Percentiles rank a stretch among this genome's conserved stretches.
Evolutionary conservation across 345 rosid genomes (phyloP).

Genomic region (Noccaea bulbosa): DNA sequence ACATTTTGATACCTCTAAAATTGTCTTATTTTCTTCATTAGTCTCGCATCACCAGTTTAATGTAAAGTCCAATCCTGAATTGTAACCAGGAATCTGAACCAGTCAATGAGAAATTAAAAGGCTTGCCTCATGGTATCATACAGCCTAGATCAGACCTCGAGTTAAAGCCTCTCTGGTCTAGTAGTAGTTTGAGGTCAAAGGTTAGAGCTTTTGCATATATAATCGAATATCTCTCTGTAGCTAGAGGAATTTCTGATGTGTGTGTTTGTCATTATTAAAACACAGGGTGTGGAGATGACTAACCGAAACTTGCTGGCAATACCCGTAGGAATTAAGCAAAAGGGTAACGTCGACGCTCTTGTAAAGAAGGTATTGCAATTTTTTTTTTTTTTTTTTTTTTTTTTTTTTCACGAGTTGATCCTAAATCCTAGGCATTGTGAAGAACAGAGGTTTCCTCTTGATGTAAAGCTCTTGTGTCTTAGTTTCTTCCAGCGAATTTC

Average conservation of each 20-base stretch:
- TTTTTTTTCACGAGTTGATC: slow-evolving; percentile 22
- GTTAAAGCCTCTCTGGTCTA: slow-evolving; percentile 87
- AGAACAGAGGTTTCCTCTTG: slow-evolving; percentile 6
- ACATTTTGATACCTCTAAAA: slow-evolving; percentile 6
- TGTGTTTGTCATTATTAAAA: background rate
- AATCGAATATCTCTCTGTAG: background rate
- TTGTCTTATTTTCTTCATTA: background rate
- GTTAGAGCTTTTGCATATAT: slow-evolving; percentile 48
- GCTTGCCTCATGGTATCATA: slow-evolving; percentile 78
- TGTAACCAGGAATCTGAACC: slow-evolving; percentile 55
- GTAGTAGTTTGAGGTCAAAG: slow-evolving; percentile 68
- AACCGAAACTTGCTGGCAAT: slow-evolving; percentile 74
- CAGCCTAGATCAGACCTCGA: slow-evolving; percentile 79
- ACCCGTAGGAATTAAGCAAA: slow-evolving; percentile 91
- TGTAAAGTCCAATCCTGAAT: slow-evolving; percentile 1
- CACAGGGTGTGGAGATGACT: slow-evolving; percentile 51
- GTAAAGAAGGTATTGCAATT: slow-evolving; percentile 73
- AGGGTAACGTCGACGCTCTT: slow-evolving; percentile 65
- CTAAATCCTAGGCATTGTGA: slow-evolving; percentile 13
- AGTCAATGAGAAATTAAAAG: slow-evolving; percentile 48
- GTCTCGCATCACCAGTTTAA: background rate
- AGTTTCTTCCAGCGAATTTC: slow-evolving; percentile 94
- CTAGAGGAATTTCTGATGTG: slow-evolving; percentile 16
- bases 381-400: slow-evolving; percentile 15
- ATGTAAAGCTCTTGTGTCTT: slow-evolving; percentile 59